A percentile compares a stretch with the other conserved stretches of the same genome.
phyloP scores from a whole-genome alignment of 163 green algal species.

The Scenedesmus sp. region DNA sequence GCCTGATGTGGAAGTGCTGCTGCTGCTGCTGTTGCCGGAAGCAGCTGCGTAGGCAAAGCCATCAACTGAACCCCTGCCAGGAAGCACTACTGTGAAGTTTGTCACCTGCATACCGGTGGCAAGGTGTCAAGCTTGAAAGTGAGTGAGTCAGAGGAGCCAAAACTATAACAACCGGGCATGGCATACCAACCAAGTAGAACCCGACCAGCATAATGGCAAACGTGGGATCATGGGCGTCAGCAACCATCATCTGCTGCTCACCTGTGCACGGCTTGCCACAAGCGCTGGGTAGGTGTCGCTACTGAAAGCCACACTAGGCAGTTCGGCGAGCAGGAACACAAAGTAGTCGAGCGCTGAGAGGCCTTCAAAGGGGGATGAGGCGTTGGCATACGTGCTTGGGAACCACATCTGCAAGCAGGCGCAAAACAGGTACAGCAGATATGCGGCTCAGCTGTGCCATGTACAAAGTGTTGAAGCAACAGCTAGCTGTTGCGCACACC shows the following conservation, averaged over 20 bases:
- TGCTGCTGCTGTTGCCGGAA: background rate
- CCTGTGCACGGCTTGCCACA: background rate
- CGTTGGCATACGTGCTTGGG: constrained; percentile 30
- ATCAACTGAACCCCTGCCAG: background rate
- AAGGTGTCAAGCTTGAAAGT: too few relatives aligned
- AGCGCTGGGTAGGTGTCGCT: constrained; percentile 1
- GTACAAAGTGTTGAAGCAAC: background rate
- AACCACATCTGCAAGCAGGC: constrained; percentile 56
- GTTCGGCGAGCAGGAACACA: constrained; percentile 46
- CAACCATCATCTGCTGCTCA: background rate
- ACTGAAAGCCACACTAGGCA: constrained; percentile 48
- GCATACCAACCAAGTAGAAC: background rate
- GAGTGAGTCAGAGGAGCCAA: background rate
- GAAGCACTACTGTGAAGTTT: constrained; percentile 36
- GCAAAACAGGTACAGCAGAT: background rate
- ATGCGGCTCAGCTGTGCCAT: background rate
- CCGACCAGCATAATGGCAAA: background rate
- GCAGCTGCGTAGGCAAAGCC: constrained; percentile 7
- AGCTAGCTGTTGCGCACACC: background rate
- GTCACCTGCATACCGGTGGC: background rate
- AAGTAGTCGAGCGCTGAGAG: constrained; percentile 57
- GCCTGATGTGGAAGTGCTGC: background rate
- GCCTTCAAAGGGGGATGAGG: constrained; percentile 37
- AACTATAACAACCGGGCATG: too few relatives aligned
- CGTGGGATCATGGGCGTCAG: too few relatives aligned